Evolutionary conservation across 768 basidiomycete species (phyloP), one percentile per base, ranked within the genome.

Genomic region (Mycena olivaceomarginata): DNA sequence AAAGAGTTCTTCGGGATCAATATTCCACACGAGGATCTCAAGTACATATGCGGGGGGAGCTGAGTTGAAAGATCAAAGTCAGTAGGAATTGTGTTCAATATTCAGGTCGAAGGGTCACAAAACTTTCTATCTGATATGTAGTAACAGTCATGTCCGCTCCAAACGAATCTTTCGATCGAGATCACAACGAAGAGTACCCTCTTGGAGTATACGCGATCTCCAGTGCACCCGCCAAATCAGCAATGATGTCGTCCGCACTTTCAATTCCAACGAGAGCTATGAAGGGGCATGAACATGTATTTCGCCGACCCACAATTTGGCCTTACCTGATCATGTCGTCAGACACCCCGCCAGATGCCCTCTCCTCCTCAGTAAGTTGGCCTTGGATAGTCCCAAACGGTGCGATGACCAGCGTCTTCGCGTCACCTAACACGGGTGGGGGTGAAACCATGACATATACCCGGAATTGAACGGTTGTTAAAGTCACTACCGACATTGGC

Each of bases 321-420:
- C 82, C 89, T n/a, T 79, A 94, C 94, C 59, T 89, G 72, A 96
- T 94, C 57, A 95, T 86, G 83, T 96, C 95, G 0, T 93, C 91
- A 2, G 93, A 92, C 5, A 95, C 94, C 11, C 95, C 95, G 22
- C 92, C 89, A 7, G 89, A 85, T 16, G 88, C 75, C 80, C 92
- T 92, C 82, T 96, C 95, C 69, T 89, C 91, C n/a, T 85, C 86
- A 0, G 87, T 88, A 63, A 95, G 86, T 82, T 96, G 94, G 53
- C 91, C 87, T 80, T 96, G 95, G 0, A 95, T 95, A 25, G 95
- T 95, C 20, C 90, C 89, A 5, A 92, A 93, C 1, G 95, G 94
- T 80, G 94, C 93, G 74, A 96, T 94, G 60, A 94, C 93, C 16
- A 96, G 89, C 10, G 93, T 94, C 85, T 96, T 95, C 16, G 93